Evolutionary conservation across 116 monocot species (phyloP), one percentile per base, ranked within the genome.

Genomic region (Zostera marina): DNA sequence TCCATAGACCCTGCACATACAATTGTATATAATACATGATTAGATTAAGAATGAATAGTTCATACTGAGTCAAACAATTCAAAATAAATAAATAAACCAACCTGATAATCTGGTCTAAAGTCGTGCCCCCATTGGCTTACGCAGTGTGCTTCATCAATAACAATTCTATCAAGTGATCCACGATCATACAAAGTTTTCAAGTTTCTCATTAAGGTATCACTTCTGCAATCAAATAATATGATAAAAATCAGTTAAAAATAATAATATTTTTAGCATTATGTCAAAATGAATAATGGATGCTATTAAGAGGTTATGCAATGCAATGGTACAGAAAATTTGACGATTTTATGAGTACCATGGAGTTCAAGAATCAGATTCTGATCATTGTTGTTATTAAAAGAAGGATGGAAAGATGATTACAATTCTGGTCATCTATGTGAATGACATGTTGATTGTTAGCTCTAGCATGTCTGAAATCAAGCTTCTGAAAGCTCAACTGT

Each of bases 121-220:
- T 98, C 98, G 67, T 98, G 98, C 22, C 98, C 98, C 98, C 98
- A 98, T 62, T 98, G 91, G 74, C 98, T 98, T 16, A 98, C 83
- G 77, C 98, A 98, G 73, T 98, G 98, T 60, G 98, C 98, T 86
- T 98, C 98, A 73, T 98, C 98, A 77, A 98, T 98, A 19, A 98
- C 98, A 74, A 98, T 90, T 69, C 98, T 90, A 69, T 79, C 74
- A 65, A 98, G 80, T 71, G 62, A 78, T 25, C 68, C 78, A 46
- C 76, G 72, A 3, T 73, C 66, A 73, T 98, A 63, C 53, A 98
- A 65, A 70, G 38, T 76, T 24, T 90, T 83, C 73, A 98, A 68
- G 22, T 83, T 71, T 59, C 98, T 89, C 71, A 90, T 71, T 32
- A 98, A 66, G 63, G 54, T 68, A 65, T 90, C 98, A 64, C 98